Percentiles rank a stretch among this genome's conserved stretches.
Evolutionary conservation across 2,329 filamentous ascomycete genomes (phyloP).

Genomic region (Fusarium sp.): DNA sequence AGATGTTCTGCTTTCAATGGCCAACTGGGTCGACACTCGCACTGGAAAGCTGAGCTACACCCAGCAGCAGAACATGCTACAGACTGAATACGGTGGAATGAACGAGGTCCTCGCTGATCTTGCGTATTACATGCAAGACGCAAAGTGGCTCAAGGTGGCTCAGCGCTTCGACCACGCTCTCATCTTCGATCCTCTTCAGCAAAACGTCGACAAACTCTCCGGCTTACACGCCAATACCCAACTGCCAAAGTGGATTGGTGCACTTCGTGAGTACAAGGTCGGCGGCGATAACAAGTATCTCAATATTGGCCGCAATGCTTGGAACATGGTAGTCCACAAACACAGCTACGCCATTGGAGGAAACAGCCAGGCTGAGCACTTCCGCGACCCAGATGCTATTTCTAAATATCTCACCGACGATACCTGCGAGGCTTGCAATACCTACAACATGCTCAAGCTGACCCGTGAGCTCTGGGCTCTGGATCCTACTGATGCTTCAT

Average conservation of each 20-base stretch:
- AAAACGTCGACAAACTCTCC: constrained; percentile 56
- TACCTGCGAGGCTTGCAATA: constrained; percentile 64
- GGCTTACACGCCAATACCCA: constrained; percentile 65
- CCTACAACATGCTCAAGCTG: constrained; percentile 68
- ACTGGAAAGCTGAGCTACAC: constrained; percentile 55
- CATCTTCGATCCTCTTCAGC: constrained; percentile 59
- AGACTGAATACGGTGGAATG: constrained; percentile 65
- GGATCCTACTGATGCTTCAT: constrained; percentile 52
- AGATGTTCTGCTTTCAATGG: constrained; percentile 57
- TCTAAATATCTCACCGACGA: constrained; percentile 56
- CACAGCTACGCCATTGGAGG: constrained; percentile 65
- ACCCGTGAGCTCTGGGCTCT: constrained; percentile 62
- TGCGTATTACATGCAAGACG: constrained; percentile 58
- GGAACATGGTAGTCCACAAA: constrained; percentile 56
- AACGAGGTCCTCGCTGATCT: constrained; percentile 62
- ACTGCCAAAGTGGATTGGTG: constrained; percentile 65
- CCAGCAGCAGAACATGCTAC: constrained; percentile 61
- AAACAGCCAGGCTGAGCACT: constrained; percentile 66
- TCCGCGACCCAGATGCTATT: constrained; percentile 59
- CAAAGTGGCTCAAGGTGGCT: constrained; percentile 58
- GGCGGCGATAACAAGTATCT: constrained; percentile 58
- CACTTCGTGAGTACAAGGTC: constrained; percentile 59
- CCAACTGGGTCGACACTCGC: constrained; percentile 60
- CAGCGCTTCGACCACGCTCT: constrained; percentile 62
- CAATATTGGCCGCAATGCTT: constrained; percentile 62